Percentiles rank a stretch among this genome's conserved stretches.
phyloP scores from a whole-genome alignment of 176 grass and related monocot species.

The Ampelocalamus luodianensis region DNA sequence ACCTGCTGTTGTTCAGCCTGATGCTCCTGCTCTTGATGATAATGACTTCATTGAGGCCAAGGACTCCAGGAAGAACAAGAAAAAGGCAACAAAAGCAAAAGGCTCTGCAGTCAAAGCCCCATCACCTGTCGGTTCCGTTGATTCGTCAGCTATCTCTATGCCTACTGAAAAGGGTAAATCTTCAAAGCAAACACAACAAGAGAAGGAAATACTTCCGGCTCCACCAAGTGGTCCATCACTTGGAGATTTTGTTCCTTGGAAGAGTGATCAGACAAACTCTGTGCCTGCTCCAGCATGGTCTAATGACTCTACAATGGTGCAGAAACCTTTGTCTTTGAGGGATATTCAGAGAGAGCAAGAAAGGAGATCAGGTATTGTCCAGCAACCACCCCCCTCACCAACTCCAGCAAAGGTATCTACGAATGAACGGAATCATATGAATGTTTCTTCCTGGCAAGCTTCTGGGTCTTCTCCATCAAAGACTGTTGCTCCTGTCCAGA shows the following conservation, averaged over 20 bases:
- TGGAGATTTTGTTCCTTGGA: constrained; percentile 95
- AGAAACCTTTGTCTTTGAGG: constrained; percentile 76
- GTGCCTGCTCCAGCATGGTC: constrained; percentile 82
- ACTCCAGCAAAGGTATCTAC: constrained; percentile 51
- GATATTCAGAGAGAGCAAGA: constrained; percentile 93
- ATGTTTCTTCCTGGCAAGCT: constrained; percentile 69
- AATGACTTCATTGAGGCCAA: constrained; percentile 97
- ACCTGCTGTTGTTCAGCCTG: constrained; percentile 36
- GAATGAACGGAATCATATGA: constrained; percentile 59
- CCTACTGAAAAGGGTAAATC: constrained; percentile 61
- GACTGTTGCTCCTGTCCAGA: constrained; percentile 59
- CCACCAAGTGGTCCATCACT: constrained; percentile 75
- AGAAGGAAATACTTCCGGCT: constrained; percentile 67
- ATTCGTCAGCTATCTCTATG: constrained; percentile 49
- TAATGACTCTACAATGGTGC: constrained; percentile 67
- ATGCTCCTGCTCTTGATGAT: constrained; percentile 60
- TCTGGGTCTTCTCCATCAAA: constrained; percentile 88
- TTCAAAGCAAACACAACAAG: constrained; percentile 58
- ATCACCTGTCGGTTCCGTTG: constrained; percentile 55
- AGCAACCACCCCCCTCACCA: constrained; percentile 52
- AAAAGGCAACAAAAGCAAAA: constrained; percentile 83
- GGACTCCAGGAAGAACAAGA: constrained; percentile 89
- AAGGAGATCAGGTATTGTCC: constrained; percentile 56
- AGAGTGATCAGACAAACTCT: constrained; percentile 67
- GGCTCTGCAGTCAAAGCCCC: constrained; percentile 54